These are phyloP conservation scores for Amanita rubescens DNA, from an alignment of 768 basidiomycete species.

Conservation along the genomic window DNA sequence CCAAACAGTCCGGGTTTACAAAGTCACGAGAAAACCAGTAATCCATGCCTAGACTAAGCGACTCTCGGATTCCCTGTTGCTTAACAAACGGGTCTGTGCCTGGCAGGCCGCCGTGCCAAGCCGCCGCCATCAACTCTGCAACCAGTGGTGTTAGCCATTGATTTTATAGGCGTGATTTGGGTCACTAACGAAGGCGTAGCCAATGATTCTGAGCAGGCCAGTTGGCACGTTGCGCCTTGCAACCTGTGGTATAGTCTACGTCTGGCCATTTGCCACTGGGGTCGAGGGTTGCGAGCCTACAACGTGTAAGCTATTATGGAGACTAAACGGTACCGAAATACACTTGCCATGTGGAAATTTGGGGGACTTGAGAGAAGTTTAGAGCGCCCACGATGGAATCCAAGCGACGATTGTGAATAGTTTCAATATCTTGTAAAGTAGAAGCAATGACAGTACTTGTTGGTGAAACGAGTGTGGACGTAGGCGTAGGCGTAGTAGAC, in stretches of 20 bases:
- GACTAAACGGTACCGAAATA: not conserved
- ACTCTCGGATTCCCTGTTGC: constrained; percentile 29
- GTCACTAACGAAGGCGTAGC: constrained; percentile 38
- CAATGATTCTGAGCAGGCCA: constrained; percentile 65
- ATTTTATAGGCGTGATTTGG: not conserved
- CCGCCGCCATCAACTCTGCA: constrained; percentile 45
- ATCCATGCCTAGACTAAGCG: constrained; percentile 46
- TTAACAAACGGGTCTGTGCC: constrained; percentile 36
- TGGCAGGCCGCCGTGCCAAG: constrained; percentile 46
- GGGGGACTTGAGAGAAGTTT: constrained; percentile 15
- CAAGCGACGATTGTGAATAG: constrained; percentile 29
- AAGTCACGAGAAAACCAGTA: constrained; percentile 61
- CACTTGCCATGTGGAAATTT: constrained; percentile 36
- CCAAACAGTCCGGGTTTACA: constrained; percentile 44
- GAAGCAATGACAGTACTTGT: constrained; percentile 10
- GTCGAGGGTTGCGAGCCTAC: constrained; percentile 41
- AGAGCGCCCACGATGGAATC: constrained; percentile 34
- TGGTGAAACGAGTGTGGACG: not conserved
- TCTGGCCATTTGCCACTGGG: constrained; percentile 49
- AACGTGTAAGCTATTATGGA: not conserved
- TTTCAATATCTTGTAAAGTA: constrained; percentile 23
- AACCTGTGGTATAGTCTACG: constrained; percentile 59
- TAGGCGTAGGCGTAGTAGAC: not conserved
- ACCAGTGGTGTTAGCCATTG: not conserved
- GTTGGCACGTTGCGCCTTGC: constrained; percentile 53